Base-by-base conservation (phyloP, 495 filamentous ascomycete species). In the Aspergillus ostianus region DNA sequence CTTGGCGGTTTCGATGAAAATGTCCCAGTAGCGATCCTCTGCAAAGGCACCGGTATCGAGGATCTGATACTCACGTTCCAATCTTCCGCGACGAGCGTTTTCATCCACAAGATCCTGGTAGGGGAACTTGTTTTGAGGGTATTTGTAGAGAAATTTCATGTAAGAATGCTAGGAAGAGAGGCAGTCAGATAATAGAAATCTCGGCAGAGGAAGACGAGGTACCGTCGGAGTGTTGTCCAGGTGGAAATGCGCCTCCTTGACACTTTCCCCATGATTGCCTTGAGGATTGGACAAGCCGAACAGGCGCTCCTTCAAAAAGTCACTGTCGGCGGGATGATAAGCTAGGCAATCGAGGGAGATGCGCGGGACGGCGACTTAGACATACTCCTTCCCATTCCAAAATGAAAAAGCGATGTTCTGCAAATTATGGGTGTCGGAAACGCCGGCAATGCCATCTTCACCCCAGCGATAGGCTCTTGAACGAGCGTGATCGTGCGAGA, bases 131-230 rank as follows among this genome's bases (percentile, higher is more conserved):
- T 82, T 81, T 77, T 98, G 93, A 0, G 93, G 93, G 65, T 97
- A 96, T 73, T 97, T 98, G 82, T 98, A 98, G 62, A 97, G 87
- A 66, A 85, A 94, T 73, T 98, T 98, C 93, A 98, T 98, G 78
- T 98, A 98, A 20, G 93, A 96, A 74, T 98, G 93, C 88, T 92
- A 69, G 36, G 7, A n/a, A 36, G n/a, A 44, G 20, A 47, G n/a
- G 49, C 5, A 12, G 10, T 41, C 36, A 64, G 49, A 61, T 53
- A 18, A 23, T 56, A 53, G 59, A 13, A 19, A 29, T n/a, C 18
- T 20, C 4, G 13, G 20, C 18, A 21, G 9, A 13, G 1, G 17
- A 20, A 21, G 18, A 19, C 32, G 7, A 59, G 60, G 20, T 69
- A 79, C 73, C 56, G 78, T 78, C 2, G 93, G 93, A 26, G 90